phyloP scores from a whole-genome alignment of 2,329 filamentous ascomycete species.

The Trichophyton verrucosum region DNA sequence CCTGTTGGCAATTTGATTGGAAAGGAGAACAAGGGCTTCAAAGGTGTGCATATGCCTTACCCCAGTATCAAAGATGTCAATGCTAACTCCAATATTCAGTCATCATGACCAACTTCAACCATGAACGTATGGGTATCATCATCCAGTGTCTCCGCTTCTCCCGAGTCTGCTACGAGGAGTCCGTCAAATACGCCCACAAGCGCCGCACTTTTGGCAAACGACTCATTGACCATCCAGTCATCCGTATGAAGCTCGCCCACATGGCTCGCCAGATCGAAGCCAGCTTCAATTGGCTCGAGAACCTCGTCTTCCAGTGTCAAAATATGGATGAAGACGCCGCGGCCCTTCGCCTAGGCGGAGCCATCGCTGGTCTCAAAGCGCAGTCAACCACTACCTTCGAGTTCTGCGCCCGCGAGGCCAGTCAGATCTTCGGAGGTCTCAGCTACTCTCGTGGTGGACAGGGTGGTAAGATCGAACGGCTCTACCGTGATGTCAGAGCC shows the following conservation, averaged over 20 bases:
- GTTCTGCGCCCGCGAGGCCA: conserved; percentile 91
- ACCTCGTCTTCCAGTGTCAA: conserved; percentile 82
- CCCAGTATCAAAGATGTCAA: not conserved
- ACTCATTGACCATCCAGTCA: conserved; percentile 92
- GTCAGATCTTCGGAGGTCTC: conserved; percentile 92
- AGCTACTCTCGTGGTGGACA: conserved; percentile 88
- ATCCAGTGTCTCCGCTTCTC: conserved; percentile 94
- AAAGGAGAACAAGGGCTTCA: conserved; percentile 97
- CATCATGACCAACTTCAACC: conserved; percentile 99
- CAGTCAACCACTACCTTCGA: conserved; percentile 91
- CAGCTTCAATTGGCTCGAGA: conserved; percentile 94
- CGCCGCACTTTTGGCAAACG: conserved; percentile 92
- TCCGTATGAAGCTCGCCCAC: conserved; percentile 92
- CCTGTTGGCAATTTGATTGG: conserved; percentile 97
- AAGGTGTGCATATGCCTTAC: conserved; percentile 39
- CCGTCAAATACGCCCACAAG: conserved; percentile 94
- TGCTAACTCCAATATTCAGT: conserved; percentile 36
- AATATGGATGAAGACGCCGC: conserved; percentile 90
- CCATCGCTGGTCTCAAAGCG: conserved; percentile 87
- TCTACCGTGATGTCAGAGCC: conserved; percentile 89
- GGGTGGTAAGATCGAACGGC: conserved; percentile 84
- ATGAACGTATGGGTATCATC: conserved; percentile 96
- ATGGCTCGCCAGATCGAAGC: conserved; percentile 98
- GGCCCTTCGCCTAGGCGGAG: conserved; percentile 88
- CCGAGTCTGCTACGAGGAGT: conserved; percentile 93